Base-by-base conservation (phyloP, 164 flowering plant species). In the Nymphaea colorata region DNA sequence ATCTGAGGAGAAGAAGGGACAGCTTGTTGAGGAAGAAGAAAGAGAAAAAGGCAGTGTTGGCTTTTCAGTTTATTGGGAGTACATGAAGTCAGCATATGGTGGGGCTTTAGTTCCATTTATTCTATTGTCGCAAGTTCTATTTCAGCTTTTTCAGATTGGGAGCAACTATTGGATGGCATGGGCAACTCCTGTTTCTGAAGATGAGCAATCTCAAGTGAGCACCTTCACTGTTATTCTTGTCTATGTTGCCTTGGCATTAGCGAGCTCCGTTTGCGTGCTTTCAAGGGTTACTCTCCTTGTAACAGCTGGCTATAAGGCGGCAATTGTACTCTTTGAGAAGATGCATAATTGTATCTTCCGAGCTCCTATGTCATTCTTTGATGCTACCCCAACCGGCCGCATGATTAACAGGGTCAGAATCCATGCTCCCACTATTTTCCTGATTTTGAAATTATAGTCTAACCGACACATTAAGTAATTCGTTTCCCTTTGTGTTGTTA, bases 91-190 rank as follows among this genome's bases (percentile, higher is more conserved):
- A 0, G 42, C 44, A 6, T 64, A 64, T 42, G 44, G 44, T 17
- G 66, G 66, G 7, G 66, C 66, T 64, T n/a, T 64, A 14, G 66
- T 64, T 8, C 66, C 66, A 64, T 42, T 41, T 36, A 41, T 64
- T 17, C 42, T 64, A 43, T 15, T 64, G 43, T 42, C 66, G 5
- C 66, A 64, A 4, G 42, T 64, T 42, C 43, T 64, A 42, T 64
- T 36, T 67, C 44, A 64, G 41, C 7, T 64, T 12, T 41, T 64
- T 64, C 66, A 36, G 66, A 36, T 64, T 10, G 42, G 66, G 53
- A 73, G 79, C 64, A 73, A 73, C 25, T 73, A 73, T 44, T 76
- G 79, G 79, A 67, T 76, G 74, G 79, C 76, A 45, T 73, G 67
- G 76, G 76, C 76, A 45, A 47, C 79, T 17, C 79, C 79, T 43